These are phyloP conservation scores for Coemansia sp. DNA, from an alignment of 192 early-diverging fungal species.

Conservation along the genomic window DNA sequence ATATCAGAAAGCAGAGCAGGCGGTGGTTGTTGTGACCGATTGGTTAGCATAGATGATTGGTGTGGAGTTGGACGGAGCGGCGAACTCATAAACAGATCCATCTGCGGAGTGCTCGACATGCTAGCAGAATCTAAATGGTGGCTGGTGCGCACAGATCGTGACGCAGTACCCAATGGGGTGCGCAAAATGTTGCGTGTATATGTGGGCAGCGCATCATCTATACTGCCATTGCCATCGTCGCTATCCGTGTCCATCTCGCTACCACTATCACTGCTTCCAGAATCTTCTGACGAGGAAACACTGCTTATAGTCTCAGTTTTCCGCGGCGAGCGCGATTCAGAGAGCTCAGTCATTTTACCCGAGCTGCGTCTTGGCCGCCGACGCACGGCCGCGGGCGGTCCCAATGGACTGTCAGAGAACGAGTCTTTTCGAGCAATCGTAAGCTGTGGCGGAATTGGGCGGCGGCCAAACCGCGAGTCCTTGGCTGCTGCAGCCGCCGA, in stretches of 20 bases:
- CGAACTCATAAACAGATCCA: conserved; percentile 33
- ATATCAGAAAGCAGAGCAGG: conserved; percentile 14
- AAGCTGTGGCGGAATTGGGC: conserved; percentile 32
- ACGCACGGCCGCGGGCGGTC: not conserved
- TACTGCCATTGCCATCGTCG: conserved; percentile 3
- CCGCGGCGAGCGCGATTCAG: not conserved
- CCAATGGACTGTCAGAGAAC: not conserved
- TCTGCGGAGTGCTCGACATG: conserved; percentile 17
- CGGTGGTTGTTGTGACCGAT: conserved; percentile 7
- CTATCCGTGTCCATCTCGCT: conserved; percentile 20
- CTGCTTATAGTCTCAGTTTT: conserved; percentile 1
- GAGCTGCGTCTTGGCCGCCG: not conserved
- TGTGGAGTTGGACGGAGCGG: conserved; percentile 26
- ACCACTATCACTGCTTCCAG: conserved; percentile 21
- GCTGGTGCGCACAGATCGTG: conserved; percentile 16
- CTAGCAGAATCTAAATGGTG: conserved; percentile 8
- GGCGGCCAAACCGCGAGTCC: conserved; percentile 8
- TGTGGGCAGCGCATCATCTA: conserved; percentile 12
- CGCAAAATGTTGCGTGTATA: conserved; percentile 3
- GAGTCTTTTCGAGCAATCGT: conserved; percentile 9
- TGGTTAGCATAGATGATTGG: not conserved
- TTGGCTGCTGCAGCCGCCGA: not conserved
- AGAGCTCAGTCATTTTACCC: not conserved
- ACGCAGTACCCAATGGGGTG: conserved; percentile 7
- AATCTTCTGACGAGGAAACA: no score